These are phyloP conservation scores for Saururus chinensis DNA, from an alignment of 164 flowering plant genomes.

Conservation along the genomic window DNA sequence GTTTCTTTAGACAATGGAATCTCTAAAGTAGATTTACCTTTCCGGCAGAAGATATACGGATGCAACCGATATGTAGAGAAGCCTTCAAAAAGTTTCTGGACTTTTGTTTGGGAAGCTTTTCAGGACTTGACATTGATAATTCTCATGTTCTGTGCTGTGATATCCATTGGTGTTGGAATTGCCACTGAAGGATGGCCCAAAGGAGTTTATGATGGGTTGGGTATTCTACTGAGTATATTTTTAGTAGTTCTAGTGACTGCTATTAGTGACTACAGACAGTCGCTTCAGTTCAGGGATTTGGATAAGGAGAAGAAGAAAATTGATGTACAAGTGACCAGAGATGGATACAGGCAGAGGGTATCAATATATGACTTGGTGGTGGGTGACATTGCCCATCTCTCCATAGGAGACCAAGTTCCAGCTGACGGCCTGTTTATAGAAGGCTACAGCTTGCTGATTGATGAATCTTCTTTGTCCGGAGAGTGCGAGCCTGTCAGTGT, in stretches of 20 bases:
- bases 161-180: conserved; percentile 36
- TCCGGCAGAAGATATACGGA: too few species aligned
- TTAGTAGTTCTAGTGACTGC: too few species aligned
- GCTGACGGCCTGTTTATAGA: conserved; percentile 39
- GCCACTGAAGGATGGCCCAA: conserved; percentile 39
- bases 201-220: conserved; percentile 40
- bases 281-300: conserved; percentile 34
- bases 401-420: conserved; percentile 40
- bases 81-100: too few species aligned
- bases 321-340: conserved; percentile 32
- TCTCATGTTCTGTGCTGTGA: conserved; percentile 38
- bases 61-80: too few species aligned
- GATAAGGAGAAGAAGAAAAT: conserved; percentile 43
- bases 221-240: conserved; percentile 23
- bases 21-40: too few species aligned
- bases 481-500: conserved; percentile 32
- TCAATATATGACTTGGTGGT: conserved; percentile 38
- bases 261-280: too few species aligned
- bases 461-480: conserved; percentile 43
- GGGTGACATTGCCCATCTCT: conserved; percentile 36
- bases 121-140: conserved; percentile 41
- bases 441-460: conserved; percentile 34
- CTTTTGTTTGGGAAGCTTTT: conserved; percentile 32
- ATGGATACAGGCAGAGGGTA: conserved; percentile 32
- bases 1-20: too few species aligned